These are phyloP conservation scores for Phytophthora melonis DNA, from an alignment of 352 stramenopile species.

Conservation along the genomic window DNA sequence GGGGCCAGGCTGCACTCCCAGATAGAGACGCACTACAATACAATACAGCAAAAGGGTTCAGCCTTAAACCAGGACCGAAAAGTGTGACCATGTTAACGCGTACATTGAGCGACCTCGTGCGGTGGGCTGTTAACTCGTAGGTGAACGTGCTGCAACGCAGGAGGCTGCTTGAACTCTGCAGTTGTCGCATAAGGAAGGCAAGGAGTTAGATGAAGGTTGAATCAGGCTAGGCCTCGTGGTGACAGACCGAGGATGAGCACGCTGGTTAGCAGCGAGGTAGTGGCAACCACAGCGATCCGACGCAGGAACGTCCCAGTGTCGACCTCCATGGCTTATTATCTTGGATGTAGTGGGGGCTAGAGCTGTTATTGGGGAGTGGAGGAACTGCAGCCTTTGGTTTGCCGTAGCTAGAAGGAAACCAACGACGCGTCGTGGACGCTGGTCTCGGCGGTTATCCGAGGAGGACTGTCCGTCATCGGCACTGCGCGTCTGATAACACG, in stretches of 20 bases:
- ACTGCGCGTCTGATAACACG: not conserved
- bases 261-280: not conserved
- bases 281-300: not conserved
- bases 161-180: not conserved
- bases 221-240: not conserved
- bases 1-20: conserved; percentile 57
- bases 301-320: not conserved
- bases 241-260: not conserved
- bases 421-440: not conserved
- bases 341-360: not conserved
- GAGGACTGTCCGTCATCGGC: not conserved
- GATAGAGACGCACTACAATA: conserved; percentile 54
- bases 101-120: conserved; percentile 10
- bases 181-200: not conserved
- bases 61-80: not conserved
- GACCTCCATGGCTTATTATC: not conserved
- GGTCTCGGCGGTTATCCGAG: not conserved
- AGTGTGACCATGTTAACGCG: not conserved
- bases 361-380: not conserved
- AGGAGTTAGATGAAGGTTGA: not conserved
- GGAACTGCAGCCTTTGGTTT: not conserved
- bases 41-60: not conserved
- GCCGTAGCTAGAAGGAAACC: not conserved
- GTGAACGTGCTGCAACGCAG: not conserved
- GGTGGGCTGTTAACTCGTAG: conserved; percentile 1